Evolutionary conservation across 108 stramenopile species (phyloP).

Genomic region (Discostella stelligeroides): DNA sequence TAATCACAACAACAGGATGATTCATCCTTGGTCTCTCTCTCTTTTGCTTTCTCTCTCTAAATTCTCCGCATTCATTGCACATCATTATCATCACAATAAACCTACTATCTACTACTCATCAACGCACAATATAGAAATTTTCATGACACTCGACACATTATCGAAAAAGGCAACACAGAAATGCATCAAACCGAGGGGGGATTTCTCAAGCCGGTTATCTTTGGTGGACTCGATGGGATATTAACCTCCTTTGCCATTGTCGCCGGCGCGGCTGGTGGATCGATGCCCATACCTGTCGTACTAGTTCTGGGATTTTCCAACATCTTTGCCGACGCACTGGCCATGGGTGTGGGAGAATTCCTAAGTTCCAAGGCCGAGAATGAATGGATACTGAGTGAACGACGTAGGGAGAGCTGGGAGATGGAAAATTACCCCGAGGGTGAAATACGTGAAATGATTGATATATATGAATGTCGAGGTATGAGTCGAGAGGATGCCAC

Average conservation of each 20-base stretch:
- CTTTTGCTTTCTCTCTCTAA: neutral
- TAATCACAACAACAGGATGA: too few relatives aligned
- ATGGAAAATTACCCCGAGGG: conserved; percentile 94
- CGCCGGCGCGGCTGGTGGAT: conserved; percentile 95
- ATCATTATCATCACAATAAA: too few relatives aligned
- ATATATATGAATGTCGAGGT: conserved; percentile 78
- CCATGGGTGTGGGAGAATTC: conserved; percentile 99
- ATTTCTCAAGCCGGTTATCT: conserved; percentile 87
- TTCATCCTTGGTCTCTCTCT: conserved; percentile 15
- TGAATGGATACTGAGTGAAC: conserved; percentile 93
- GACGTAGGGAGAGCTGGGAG: conserved; percentile 93
- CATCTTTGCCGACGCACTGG: conserved; percentile 96
- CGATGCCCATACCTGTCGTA: conserved; percentile 77
- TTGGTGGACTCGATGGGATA: conserved; percentile 98
- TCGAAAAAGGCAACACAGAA: conserved; percentile 48
- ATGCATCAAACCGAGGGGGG: conserved; percentile 84
- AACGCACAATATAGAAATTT: conserved; percentile 44
- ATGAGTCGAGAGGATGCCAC: conserved; percentile 84
- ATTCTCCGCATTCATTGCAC: neutral
- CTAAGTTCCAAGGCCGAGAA: conserved; percentile 94
- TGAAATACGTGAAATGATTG: conserved; percentile 95
- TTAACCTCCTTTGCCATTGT: conserved; percentile 98
- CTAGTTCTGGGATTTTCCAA: conserved; percentile 96
- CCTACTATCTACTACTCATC: neutral
- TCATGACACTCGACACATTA: conserved; percentile 56